A percentile compares a stretch with the other conserved stretches of the same genome.
These are phyloP conservation scores for Boletellus sp. DNA, from an alignment of 768 basidiomycete species.

Conservation along the genomic window DNA sequence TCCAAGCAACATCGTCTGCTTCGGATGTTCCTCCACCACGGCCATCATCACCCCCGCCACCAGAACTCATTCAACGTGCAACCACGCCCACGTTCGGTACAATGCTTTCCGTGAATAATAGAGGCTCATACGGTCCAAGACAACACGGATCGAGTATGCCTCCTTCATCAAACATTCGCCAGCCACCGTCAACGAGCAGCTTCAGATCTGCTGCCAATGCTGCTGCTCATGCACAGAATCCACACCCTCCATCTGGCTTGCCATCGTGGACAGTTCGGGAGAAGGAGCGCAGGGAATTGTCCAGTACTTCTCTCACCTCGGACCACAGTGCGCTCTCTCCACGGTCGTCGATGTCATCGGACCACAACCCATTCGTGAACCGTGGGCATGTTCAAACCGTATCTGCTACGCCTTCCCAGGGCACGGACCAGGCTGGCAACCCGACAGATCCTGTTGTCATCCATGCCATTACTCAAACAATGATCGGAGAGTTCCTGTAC, in stretches of 20 bases:
- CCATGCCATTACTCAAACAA: conserved; percentile 97
- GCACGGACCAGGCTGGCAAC: conserved; percentile 27
- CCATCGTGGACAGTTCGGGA: conserved; percentile 51
- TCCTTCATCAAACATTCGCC: conserved; percentile 61
- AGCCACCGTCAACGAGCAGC: conserved; percentile 75
- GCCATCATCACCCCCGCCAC: conserved; percentile 89
- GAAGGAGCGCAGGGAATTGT: conserved; percentile 54
- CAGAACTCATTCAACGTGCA: conserved; percentile 88
- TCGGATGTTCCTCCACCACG: conserved; percentile 74
- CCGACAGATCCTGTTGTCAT: conserved; percentile 88
- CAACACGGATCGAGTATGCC: conserved; percentile 76
- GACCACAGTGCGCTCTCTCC: conserved; percentile 67
- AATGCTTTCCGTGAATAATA: conserved; percentile 53
- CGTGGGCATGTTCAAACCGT: conserved; percentile 34
- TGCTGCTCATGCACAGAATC: conserved; percentile 47
- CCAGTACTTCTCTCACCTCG: conserved; percentile 67
- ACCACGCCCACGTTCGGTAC: conserved; percentile 80
- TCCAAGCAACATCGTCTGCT: conserved; percentile 40
- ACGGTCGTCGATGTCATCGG: conserved; percentile 80
- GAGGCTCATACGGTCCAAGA: conserved; percentile 45
- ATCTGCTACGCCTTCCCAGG: conserved; percentile 46
- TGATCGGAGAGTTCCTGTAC: conserved; percentile 99
- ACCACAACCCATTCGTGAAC: conserved; percentile 51
- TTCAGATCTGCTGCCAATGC: conserved; percentile 74
- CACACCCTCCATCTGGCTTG: conserved; percentile 40